These are phyloP conservation scores for Aspergillus pseudotamarii DNA, from an alignment of 2,329 filamentous ascomycete genomes.

Conservation along the genomic window DNA sequence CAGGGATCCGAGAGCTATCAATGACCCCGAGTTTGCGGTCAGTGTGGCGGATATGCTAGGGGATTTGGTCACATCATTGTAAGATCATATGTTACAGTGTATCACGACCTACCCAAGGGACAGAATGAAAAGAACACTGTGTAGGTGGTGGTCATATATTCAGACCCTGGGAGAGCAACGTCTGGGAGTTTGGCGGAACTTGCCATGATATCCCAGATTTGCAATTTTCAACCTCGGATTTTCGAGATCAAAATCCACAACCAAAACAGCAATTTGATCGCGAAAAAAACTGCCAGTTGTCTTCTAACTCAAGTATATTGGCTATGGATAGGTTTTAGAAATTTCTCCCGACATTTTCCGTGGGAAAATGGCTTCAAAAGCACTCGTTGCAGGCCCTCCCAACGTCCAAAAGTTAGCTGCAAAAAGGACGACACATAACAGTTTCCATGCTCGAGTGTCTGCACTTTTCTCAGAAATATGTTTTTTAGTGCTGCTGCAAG, in stretches of 20 bases:
- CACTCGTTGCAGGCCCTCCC: neutral
- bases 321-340: neutral
- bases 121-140: too few species aligned
- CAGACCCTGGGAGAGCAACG: neutral
- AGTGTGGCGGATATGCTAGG: slow-evolving; percentile 26
- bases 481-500: too few species aligned
- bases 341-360: neutral
- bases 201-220: neutral
- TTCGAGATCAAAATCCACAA: neutral
- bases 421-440: neutral
- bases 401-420: neutral
- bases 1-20: slow-evolving; percentile 46
- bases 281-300: neutral
- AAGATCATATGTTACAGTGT: neutral
- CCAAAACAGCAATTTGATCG: neutral
- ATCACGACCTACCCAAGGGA: too few species aligned
- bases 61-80: neutral
- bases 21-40: slow-evolving; percentile 34
- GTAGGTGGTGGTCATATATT: neutral
- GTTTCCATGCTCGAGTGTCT: neutral
- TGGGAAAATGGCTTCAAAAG: neutral
- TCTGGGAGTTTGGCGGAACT: neutral
- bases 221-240: neutral
- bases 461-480: neutral
- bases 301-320: neutral